Percentiles rank a stretch among this genome's conserved stretches.
These are phyloP conservation scores for Naematelia aurantialba DNA, from an alignment of 768 basidiomycete genomes.

Conservation along the genomic window DNA sequence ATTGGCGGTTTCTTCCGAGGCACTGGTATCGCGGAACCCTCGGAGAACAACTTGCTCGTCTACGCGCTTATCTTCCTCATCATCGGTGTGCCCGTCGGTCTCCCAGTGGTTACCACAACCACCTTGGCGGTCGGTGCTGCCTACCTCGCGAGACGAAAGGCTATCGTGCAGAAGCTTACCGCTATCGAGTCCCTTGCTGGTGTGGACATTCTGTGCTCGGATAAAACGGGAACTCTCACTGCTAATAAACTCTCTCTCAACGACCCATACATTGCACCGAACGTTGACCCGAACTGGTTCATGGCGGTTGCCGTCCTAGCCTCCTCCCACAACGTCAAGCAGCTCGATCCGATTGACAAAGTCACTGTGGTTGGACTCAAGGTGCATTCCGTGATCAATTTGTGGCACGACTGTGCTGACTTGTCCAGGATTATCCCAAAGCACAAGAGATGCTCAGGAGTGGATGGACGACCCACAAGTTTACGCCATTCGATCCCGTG, in stretches of 20 bases:
- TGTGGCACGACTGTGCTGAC: background rate
- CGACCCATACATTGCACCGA: slow-evolving; percentile 50
- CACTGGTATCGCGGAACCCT: slow-evolving; percentile 52
- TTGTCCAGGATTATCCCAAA: slow-evolving; percentile 52
- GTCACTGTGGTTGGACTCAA: slow-evolving; percentile 55
- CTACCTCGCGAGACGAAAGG: slow-evolving; percentile 53
- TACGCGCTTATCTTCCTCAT: slow-evolving; percentile 55
- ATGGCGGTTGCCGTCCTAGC: slow-evolving; percentile 55
- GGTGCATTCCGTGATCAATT: slow-evolving; percentile 9
- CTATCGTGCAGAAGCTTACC: slow-evolving; percentile 57
- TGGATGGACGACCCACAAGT: slow-evolving; percentile 56
- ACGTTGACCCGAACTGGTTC: slow-evolving; percentile 49
- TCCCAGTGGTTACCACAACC: slow-evolving; percentile 55
- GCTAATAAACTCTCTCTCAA: slow-evolving; percentile 57
- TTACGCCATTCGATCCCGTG: slow-evolving; percentile 57
- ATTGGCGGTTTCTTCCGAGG: slow-evolving; percentile 54
- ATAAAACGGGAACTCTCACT: slow-evolving; percentile 53
- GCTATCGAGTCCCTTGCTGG: slow-evolving; percentile 58
- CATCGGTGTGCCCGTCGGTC: slow-evolving; percentile 57
- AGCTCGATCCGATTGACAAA: slow-evolving; percentile 57
- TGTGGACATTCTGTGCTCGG: slow-evolving; percentile 54
- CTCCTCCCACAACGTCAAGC: slow-evolving; percentile 55
- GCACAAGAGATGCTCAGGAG: slow-evolving; percentile 53
- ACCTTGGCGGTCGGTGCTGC: slow-evolving; percentile 55
- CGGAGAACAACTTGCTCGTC: slow-evolving; percentile 55